Evolutionary conservation across 176 grass and related monocot species (phyloP), one percentile per base, ranked within the genome.

Genomic region (Musa troglodytarum): DNA sequence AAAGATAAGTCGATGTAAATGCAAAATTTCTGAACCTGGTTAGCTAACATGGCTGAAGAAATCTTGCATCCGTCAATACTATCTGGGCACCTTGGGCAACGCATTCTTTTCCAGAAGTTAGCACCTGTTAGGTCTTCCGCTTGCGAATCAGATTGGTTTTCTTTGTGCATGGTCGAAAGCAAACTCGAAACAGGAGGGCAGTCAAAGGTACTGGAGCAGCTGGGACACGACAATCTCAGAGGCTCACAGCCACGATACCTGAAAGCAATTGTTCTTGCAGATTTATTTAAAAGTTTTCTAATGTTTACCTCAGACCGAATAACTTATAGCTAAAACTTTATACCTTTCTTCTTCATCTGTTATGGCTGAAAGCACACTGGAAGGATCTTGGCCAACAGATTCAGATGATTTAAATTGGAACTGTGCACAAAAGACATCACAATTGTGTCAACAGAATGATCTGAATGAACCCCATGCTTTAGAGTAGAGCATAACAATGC

Each of bases 171-270:
- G 65, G 86, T 77, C 73, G 82, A 85, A 81, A 93, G 73, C 70
- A 95, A 79, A 82, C 86, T 94, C 69, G 96, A 92, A 71, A 95
- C 81, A 73, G 88, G 81, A 21, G 96, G 91, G 56, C 91, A 95
- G 1, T 95, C 88, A 15, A 95, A 95, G 66, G 86, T 91, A 80
- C 82, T 77, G 16, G 90, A 87, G 80, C 91, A 95, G 74, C 91
- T 92, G 51, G 91, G 88, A 28, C 96, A 99, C 79, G 88, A 91
- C 69, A 99, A 84, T 43, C 82, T 66, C 64, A 99, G 71, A 71
- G 86, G 86, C 76, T 99, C 96, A 67, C 91, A 99, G 69, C 88
- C 86, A 79, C 52, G 87, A 78, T 89, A 99, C 88, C 96, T 99
- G 80, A 6, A 79, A 76, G 84, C 79, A 78, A 49, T 76, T 29